These are phyloP conservation scores for Colletotrichum somersetense DNA, from an alignment of 2,329 filamentous ascomycete genomes.

Conservation along the genomic window DNA sequence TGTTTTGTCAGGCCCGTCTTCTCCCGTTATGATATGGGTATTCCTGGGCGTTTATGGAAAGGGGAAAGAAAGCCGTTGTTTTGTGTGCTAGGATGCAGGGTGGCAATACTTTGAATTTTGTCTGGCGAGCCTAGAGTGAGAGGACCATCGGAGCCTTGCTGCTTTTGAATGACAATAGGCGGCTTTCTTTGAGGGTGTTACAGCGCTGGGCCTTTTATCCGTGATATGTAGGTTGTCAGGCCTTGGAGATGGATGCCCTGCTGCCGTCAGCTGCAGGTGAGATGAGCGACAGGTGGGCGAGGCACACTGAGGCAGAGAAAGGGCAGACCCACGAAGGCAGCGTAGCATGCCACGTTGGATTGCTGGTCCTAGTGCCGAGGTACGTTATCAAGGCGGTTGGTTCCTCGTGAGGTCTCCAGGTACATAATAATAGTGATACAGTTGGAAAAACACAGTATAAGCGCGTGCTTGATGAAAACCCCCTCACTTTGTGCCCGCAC, in stretches of 20 bases:
- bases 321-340: slow-evolving; percentile 32
- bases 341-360: slow-evolving; percentile 9
- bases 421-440: too few relatives aligned
- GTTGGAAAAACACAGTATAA: too few relatives aligned
- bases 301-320: neutral
- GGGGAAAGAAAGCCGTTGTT: slow-evolving; percentile 1
- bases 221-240: slow-evolving; percentile 19
- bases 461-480: slow-evolving; percentile 5
- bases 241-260: neutral
- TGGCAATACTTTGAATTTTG: slow-evolving; percentile 5
- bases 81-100: neutral
- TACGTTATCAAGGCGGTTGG: too few relatives aligned
- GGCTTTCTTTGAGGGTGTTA: neutral
- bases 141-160: neutral
- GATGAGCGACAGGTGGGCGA: neutral
- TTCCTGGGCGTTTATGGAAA: slow-evolving; percentile 5
- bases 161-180: neutral
- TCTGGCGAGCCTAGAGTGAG: neutral
- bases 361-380: neutral
- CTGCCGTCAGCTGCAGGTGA: neutral
- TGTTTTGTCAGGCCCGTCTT: neutral
- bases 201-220: neutral
- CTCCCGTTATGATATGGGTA: slow-evolving; percentile 14
- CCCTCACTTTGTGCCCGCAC: slow-evolving; percentile 8
- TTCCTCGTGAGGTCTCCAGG: too few relatives aligned